A percentile compares a stretch with the other conserved stretches of the same genome.
These are phyloP conservation scores for Didymella keratinophila DNA, from an alignment of 2,329 filamentous ascomycete genomes.

Conservation along the genomic window DNA sequence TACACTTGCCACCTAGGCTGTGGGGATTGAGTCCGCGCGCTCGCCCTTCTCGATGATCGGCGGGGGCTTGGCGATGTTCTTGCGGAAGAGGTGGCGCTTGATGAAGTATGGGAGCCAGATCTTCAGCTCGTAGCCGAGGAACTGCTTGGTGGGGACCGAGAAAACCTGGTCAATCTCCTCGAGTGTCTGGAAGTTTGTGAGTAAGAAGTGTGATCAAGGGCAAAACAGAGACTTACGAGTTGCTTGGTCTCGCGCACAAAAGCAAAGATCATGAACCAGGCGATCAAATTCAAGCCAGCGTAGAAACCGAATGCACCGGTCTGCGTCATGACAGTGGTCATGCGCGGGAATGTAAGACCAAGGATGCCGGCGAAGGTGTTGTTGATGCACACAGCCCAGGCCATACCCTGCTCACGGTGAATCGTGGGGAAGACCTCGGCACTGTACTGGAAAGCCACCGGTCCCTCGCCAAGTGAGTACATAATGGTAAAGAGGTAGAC, in stretches of 20 bases:
- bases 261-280: conserved; percentile 52
- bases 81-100: conserved; percentile 51
- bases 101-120: conserved; percentile 54
- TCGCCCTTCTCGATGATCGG: conserved; percentile 49
- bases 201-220: conserved; percentile 17
- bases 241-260: conserved; percentile 52
- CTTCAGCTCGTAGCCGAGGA: conserved; percentile 51
- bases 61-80: conserved; percentile 50
- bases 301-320: conserved; percentile 54
- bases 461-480: conserved; percentile 51
- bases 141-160: conserved; percentile 46
- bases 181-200: conserved; percentile 1
- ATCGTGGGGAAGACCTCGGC: conserved; percentile 52
- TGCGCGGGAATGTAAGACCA: conserved; percentile 50
- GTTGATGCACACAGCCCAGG: conserved; percentile 52
- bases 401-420: conserved; percentile 53
- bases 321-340: conserved; percentile 50
- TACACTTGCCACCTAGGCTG: background rate
- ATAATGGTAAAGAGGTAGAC: conserved; percentile 48
- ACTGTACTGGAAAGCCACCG: conserved; percentile 61
- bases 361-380: conserved; percentile 55
- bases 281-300: conserved; percentile 51
- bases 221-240: conserved; percentile 30
- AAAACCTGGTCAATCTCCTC: conserved; percentile 38
- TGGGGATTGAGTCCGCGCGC: conserved; percentile 3